A percentile compares a stretch with the other conserved stretches of the same genome.
These are phyloP conservation scores for Monosporascus sp. DNA, from an alignment of 2,329 filamentous ascomycete genomes.

Conservation along the genomic window DNA sequence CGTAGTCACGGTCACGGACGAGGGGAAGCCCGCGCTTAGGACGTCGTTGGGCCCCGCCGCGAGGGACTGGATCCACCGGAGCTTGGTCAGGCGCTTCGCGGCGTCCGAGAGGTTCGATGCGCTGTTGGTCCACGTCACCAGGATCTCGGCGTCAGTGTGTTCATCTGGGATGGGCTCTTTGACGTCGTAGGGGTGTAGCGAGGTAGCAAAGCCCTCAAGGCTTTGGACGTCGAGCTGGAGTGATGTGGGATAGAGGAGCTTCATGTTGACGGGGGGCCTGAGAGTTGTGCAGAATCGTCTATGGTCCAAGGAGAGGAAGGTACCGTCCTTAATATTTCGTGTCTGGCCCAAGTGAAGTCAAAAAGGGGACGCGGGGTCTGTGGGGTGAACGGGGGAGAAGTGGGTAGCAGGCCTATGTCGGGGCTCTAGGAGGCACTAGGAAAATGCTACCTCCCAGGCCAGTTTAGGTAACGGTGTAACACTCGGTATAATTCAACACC, in stretches of 20 bases:
- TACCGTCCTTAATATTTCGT: background rate
- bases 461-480: background rate
- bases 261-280: slow-evolving; percentile 38
- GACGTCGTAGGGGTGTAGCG: slow-evolving; percentile 56
- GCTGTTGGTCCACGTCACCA: slow-evolving; percentile 59
- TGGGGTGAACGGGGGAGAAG: background rate
- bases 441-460: background rate
- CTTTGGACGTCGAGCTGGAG: slow-evolving; percentile 49
- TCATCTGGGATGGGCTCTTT: slow-evolving; percentile 50
- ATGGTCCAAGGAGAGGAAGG: no score
- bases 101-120: slow-evolving; percentile 55
- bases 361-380: background rate
- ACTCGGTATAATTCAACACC: background rate
- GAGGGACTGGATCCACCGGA: slow-evolving; percentile 62
- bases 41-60: slow-evolving; percentile 64
- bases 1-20: slow-evolving; percentile 49
- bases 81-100: slow-evolving; percentile 46
- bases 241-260: slow-evolving; percentile 63
- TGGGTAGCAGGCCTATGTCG: background rate
- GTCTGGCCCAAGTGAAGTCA: background rate
- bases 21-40: slow-evolving; percentile 52
- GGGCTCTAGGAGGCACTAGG: background rate
- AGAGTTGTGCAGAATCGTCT: background rate
- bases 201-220: slow-evolving; percentile 54
- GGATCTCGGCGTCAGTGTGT: slow-evolving; percentile 53